These are phyloP conservation scores for Fusarium sp. DNA, from an alignment of 2,329 filamentous ascomycete species.

Conservation along the genomic window DNA sequence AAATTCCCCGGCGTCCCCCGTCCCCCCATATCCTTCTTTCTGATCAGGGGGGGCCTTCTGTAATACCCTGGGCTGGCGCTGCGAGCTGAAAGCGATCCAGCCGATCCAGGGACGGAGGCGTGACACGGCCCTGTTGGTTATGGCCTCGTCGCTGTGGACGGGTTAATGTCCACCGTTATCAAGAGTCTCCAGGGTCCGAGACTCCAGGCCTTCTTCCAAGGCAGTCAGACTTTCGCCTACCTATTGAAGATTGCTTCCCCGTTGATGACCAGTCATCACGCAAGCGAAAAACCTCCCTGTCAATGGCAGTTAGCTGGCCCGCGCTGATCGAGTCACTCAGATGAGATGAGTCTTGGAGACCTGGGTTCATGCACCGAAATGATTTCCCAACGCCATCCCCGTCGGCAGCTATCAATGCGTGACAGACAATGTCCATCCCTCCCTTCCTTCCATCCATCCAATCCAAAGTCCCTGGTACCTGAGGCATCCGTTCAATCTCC, in stretches of 20 bases:
- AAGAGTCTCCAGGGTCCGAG: conserved; percentile 18
- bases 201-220: conserved; percentile 27
- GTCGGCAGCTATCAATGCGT: conserved; percentile 9
- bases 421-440: background rate
- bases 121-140: background rate
- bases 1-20: conserved; percentile 9
- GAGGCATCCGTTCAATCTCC: conserved; percentile 5
- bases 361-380: conserved; percentile 38
- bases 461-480: background rate
- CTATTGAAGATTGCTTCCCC: conserved; percentile 7
- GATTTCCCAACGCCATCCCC: conserved; percentile 11
- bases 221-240: conserved; percentile 5
- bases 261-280: conserved; percentile 16
- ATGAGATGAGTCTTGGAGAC: conserved; percentile 17
- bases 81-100: conserved; percentile 40
- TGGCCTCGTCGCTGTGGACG: background rate
- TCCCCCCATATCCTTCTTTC: conserved; percentile 12
- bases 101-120: conserved; percentile 19
- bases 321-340: conserved; percentile 6
- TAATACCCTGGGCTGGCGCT: conserved; percentile 23
- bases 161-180: conserved; percentile 30
- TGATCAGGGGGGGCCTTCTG: conserved; percentile 27
- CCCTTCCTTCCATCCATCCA: background rate
- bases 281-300: conserved; percentile 5
- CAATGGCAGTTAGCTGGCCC: background rate